Conservation (phyloP, 2,329 filamentous ascomycete genomes). For the Kalaharituber pfeilii region DNA sequence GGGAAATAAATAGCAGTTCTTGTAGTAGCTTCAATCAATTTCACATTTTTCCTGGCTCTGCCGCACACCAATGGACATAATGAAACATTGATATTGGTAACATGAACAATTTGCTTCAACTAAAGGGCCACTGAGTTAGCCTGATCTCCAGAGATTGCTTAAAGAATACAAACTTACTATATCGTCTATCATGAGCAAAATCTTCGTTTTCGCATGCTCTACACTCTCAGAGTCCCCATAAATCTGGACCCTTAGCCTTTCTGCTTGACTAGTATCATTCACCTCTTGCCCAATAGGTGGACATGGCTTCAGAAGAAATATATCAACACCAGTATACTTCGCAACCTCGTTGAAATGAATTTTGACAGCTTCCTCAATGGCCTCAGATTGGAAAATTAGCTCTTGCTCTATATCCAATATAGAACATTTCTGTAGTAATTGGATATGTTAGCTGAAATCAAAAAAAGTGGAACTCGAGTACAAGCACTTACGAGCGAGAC, state of each 20-base stretch:
- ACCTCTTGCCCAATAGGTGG: conserved; percentile 35
- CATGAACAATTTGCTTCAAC: conserved; percentile 49
- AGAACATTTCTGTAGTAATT: neutral
- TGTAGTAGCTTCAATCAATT: conserved; percentile 86
- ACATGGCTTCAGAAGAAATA: conserved; percentile 72
- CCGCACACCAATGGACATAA: conserved; percentile 87
- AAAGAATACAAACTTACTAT: conserved; percentile 12
- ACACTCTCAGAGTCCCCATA: conserved; percentile 90
- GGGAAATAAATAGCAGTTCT: conserved; percentile 98
- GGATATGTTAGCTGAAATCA: neutral
- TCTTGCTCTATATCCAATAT: neutral
- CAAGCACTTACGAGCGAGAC: conserved; percentile 22
- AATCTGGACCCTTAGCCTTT: conserved; percentile 79
- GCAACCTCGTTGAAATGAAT: conserved; percentile 77
- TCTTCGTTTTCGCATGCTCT: conserved; percentile 90
- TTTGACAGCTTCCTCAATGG: conserved; percentile 39
- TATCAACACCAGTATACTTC: conserved; percentile 79
- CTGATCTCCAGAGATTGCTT: neutral
- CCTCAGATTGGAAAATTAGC: conserved; percentile 33
- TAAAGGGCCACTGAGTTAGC: conserved; percentile 18
- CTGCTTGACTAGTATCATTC: conserved; percentile 65
- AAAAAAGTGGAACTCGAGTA: too few species aligned
- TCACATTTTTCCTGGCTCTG: conserved; percentile 90
- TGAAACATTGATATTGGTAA: conserved; percentile 63
- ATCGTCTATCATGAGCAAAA: conserved; percentile 88